Percentiles rank a stretch among this genome's conserved stretches.
Evolutionary conservation across 768 basidiomycete species (phyloP).

Genomic region (Brasilioporus rufonigricans): DNA sequence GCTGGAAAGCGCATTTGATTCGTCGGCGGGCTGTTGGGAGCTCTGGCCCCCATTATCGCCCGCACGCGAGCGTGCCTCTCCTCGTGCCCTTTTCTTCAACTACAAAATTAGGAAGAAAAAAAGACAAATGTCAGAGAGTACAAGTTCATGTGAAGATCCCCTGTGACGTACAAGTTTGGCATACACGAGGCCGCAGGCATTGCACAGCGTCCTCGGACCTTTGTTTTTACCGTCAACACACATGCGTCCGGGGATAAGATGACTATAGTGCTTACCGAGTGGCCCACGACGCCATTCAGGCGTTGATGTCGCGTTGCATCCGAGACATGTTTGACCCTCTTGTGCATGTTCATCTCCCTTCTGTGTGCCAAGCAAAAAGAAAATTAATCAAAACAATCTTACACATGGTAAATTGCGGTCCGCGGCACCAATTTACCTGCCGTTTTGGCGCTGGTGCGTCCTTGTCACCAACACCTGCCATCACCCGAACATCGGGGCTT

Average conservation of each 20-base stretch:
- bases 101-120: slow-evolving; percentile 14
- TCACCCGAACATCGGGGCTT: slow-evolving; percentile 27
- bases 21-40: slow-evolving; percentile 30
- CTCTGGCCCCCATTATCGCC: slow-evolving; percentile 28
- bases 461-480: slow-evolving; percentile 27
- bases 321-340: slow-evolving; percentile 75
- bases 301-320: slow-evolving; percentile 80
- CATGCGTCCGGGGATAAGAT: slow-evolving; percentile 22
- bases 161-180: slow-evolving; percentile 71
- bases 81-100: slow-evolving; percentile 36
- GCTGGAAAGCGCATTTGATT: slow-evolving; percentile 25
- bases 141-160: slow-evolving; percentile 17
- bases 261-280: slow-evolving; percentile 52
- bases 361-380: slow-evolving; percentile 19
- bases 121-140: slow-evolving; percentile 21
- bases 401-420: slow-evolving; percentile 22
- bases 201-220: slow-evolving; percentile 83
- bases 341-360: slow-evolving; percentile 43
- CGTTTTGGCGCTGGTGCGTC: slow-evolving; percentile 31
- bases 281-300: slow-evolving; percentile 87
- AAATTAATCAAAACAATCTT: slow-evolving; percentile 31
- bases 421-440: slow-evolving; percentile 33
- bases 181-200: slow-evolving; percentile 84
- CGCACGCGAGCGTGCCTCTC: slow-evolving; percentile 28
- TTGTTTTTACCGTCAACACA: slow-evolving; percentile 26